These are phyloP conservation scores for Pseudocercospora musae DNA, from an alignment of 2,329 filamentous ascomycete genomes.

Conservation along the genomic window DNA sequence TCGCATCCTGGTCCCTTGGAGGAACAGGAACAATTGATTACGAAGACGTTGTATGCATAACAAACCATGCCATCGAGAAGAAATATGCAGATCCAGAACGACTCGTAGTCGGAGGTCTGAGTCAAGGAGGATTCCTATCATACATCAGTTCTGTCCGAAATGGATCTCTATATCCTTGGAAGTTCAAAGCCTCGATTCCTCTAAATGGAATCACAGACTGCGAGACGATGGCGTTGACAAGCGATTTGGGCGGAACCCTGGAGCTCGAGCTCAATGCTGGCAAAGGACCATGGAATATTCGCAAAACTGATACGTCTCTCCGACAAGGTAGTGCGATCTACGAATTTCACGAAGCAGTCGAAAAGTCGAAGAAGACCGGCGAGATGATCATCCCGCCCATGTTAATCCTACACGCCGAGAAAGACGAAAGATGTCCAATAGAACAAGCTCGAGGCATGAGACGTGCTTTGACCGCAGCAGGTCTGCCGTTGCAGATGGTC, in stretches of 20 bases:
- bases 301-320: conserved; percentile 18
- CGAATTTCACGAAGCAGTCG: conserved; percentile 29
- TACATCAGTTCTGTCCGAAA: conserved; percentile 40
- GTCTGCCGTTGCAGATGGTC: conserved; percentile 35
- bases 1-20: conserved; percentile 31
- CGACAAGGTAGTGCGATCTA: conserved; percentile 31
- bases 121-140: conserved; percentile 41
- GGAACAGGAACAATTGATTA: conserved; percentile 39
- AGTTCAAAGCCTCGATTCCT: conserved; percentile 37
- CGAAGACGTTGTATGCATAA: conserved; percentile 38
- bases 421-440: conserved; percentile 36
- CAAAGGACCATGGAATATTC: conserved; percentile 28
- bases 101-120: conserved; percentile 38
- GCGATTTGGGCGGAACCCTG: conserved; percentile 29
- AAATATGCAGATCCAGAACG: conserved; percentile 34
- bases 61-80: conserved; percentile 34
- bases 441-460: conserved; percentile 37
- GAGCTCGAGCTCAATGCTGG: conserved; percentile 29
- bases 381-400: conserved; percentile 30
- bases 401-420: conserved; percentile 38
- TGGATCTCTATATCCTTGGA: conserved; percentile 36
- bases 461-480: conserved; percentile 29
- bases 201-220: conserved; percentile 40
- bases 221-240: conserved; percentile 38
- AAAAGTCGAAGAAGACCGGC: conserved; percentile 8